Evolutionary conservation across 1,284 basidiomycete species (phyloP), one percentile per base, ranked within the genome.

Genomic region (Boletus semigastroideus): DNA sequence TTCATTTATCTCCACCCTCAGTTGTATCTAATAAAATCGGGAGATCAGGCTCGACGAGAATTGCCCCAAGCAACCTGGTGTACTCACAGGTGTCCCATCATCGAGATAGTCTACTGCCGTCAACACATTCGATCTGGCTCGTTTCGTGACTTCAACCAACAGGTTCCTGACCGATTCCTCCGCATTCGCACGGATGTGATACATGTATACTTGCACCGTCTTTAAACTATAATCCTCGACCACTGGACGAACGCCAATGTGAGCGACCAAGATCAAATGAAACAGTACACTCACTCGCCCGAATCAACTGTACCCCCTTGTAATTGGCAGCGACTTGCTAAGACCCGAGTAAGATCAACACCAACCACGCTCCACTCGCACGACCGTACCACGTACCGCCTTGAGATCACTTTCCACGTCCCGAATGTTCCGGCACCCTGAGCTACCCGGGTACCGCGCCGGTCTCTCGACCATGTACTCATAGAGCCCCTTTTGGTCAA

Each of bases 301-400:
- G 85, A 51, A 94, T 83, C 9, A 94, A 77, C 58, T 90, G 86
- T 25, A 90, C 85, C 14, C 94, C 95, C 74, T 97, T 98, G 71
- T 96, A 85, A 68, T 97, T 98, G 16, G 96, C 95, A 0, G 94
- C 92, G 54, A 98, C 90, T 87, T 97, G 94, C 83, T 90, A 52
- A 27, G 36, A 27, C 30, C 39, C 45, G 19, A 27, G 17, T 44
- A 16, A 45, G 43, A 11, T 19, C 6, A 11, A 5, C 30, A 20
- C 31, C 30, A 14, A 31, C 14, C 33, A 34, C 11, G 6, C 11
- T 19, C 8, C 39, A 10, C 10, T 8, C 17, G 17, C 28, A 19
- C 42, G 5, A 17, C 20, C 12, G 12, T 28, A 10, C 10, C 44
- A 70, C 83, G 54, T 59, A 87, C 89, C 48, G 95, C 94, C 69